Conservation (phyloP, 169 alveolate genomes). For the Cyclospora cayetanensis region DNA sequence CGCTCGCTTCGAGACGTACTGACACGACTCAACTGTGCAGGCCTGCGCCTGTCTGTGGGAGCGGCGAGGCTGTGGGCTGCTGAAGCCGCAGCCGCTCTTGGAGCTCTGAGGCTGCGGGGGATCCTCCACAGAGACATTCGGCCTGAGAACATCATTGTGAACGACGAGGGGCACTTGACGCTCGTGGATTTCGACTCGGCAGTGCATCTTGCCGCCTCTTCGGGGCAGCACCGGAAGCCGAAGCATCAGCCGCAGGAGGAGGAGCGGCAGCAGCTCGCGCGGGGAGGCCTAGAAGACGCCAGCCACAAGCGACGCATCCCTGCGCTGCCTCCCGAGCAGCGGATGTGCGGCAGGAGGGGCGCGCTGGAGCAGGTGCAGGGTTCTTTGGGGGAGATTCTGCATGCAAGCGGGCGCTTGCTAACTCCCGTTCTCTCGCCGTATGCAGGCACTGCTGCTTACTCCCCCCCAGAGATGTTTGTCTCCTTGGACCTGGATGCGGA, state of each 20-base stretch:
- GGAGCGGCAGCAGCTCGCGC: neutral
- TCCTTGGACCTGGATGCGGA: neutral
- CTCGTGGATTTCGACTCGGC: constrained; percentile 86
- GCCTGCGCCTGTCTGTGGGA: neutral
- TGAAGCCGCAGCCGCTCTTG: constrained; percentile 60
- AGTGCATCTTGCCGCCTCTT: constrained; percentile 1
- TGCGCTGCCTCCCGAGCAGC: too few relatives aligned
- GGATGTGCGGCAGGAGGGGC: too few relatives aligned
- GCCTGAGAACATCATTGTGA: constrained; percentile 90
- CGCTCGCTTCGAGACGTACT: constrained; percentile 28
- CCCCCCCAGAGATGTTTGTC: constrained; percentile 24
- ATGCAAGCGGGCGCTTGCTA: neutral
- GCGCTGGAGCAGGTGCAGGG: neutral
- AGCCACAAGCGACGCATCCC: too few relatives aligned
- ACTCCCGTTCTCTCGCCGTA: neutral
- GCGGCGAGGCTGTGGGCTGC: constrained; percentile 67
- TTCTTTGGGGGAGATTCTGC: neutral
- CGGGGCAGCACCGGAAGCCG: constrained; percentile 1
- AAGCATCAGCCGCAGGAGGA: neutral
- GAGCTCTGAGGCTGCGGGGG: constrained; percentile 38
- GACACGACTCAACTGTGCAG: constrained; percentile 35
- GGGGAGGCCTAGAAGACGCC: too few relatives aligned
- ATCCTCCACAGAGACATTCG: constrained; percentile 89
- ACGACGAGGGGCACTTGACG: constrained; percentile 88
- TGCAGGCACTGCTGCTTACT: constrained; percentile 13